Percentiles rank a stretch among this genome's conserved stretches.
These are phyloP conservation scores for Phialophora verrucosa DNA, from an alignment of 2,329 filamentous ascomycete species.

Conservation along the genomic window DNA sequence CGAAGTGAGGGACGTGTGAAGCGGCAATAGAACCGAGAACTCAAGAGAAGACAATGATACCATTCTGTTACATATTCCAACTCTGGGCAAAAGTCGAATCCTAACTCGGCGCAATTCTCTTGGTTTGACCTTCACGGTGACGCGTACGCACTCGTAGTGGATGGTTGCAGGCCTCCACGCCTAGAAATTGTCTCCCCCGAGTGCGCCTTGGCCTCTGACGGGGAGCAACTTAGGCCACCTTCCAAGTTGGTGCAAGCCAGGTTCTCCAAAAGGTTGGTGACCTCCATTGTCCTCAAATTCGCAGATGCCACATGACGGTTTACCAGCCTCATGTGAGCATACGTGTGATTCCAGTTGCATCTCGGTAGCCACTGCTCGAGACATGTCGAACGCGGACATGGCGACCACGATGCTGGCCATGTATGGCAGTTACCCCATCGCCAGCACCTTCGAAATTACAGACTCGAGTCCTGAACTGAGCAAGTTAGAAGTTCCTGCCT, in stretches of 20 bases:
- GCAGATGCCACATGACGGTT: neutral
- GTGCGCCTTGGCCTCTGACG: neutral
- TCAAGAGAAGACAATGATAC: conserved; percentile 8
- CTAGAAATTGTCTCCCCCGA: neutral
- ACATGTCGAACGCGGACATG: conserved; percentile 23
- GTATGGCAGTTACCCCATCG: conserved; percentile 28
- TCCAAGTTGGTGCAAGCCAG: neutral
- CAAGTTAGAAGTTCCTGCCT: conserved; percentile 28
- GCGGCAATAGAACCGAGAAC: neutral
- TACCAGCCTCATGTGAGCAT: neutral
- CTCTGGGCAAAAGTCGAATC: neutral
- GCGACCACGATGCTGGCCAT: conserved; percentile 14
- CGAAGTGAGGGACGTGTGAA: neutral
- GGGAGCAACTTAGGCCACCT: neutral
- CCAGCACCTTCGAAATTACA: conserved; percentile 30
- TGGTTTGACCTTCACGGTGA: neutral
- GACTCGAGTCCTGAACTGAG: conserved; percentile 25
- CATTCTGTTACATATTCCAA: conserved; percentile 3
- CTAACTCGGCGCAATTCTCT: neutral
- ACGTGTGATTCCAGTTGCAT: neutral
- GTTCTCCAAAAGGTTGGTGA: neutral
- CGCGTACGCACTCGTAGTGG: too few species aligned
- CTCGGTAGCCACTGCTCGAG: neutral
- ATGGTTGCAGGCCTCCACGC: neutral
- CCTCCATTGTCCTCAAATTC: neutral